Evolutionary conservation across 176 grass and related monocot species (phyloP), one percentile per base, ranked within the genome.

Genomic region (Zea luxurians): DNA sequence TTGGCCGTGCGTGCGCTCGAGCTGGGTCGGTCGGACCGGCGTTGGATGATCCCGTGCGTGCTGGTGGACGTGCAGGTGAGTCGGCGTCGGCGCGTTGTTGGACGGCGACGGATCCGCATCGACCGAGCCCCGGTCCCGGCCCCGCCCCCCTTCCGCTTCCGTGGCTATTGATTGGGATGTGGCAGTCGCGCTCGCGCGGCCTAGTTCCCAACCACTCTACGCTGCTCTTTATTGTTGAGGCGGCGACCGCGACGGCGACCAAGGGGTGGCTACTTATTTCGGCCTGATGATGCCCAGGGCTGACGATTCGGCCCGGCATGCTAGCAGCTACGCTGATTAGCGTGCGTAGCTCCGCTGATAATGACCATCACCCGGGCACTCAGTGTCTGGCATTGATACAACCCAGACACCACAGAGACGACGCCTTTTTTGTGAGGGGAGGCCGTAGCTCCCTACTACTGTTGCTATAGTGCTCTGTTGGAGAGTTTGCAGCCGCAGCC

Each of bases 161-260:
- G 42, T 7, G 71, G 49, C 70, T 50, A 87, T 74, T 78, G 80
- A 83, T 83, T 63, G 15, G 15, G 64, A 48, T 48, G 75, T 44
- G 48, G 80, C 7, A 1, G 61, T 38, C 8, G n/a, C 3, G 60
- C 10, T 2, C 43, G 13, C 5, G 54, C 3, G 18, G 48, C 2
- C 42, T 20, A 78, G 60, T 36, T 9, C 68, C 80, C 81, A 88
- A 21, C 86, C 0, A 83, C 86, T 75, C 44, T 13, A 7, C 10
- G 45, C 69, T 80, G 81, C 86, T 53, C 86, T 75, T 88, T 88
- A 88, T 69, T 40, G 61, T 18, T 37, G 47, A 66, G 18, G 38
- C 45, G 65, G 72, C 66, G 66, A 8, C 27, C 27, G 27, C 58
- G 20, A 43, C 64, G 38, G 66, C 62, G 36, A 46, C 10, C 42